Evolutionary conservation across 2,329 filamentous ascomycete species (phyloP).

Genomic region (Pezicula neosporulosa): DNA sequence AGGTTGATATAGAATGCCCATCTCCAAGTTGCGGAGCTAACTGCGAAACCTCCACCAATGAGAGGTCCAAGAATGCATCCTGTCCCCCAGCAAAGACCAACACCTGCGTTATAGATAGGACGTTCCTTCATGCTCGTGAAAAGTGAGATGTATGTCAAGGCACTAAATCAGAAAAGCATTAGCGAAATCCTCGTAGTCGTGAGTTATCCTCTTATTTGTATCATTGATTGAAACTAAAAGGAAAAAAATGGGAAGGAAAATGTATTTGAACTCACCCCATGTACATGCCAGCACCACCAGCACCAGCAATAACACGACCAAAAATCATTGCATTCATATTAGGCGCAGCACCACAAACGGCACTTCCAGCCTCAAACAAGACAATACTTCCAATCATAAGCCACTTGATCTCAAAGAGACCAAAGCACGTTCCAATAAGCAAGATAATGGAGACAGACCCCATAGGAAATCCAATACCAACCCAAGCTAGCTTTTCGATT

Average conservation of each 20-base stretch:
- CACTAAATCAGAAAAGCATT: not conserved
- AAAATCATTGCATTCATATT: conserved; percentile 39
- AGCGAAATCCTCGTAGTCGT: no score
- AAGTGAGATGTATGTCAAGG: conserved; percentile 13
- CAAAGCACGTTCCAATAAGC: conserved; percentile 18
- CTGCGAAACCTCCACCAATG: conserved; percentile 28
- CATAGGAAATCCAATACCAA: conserved; percentile 29
- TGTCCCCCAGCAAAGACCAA: conserved; percentile 15
- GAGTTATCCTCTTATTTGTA: no score
- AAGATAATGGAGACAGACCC: conserved; percentile 22
- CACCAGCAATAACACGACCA: conserved; percentile 38
- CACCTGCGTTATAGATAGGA: conserved; percentile 11
- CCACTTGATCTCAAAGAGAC: conserved; percentile 22
- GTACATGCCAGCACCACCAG: conserved; percentile 39
- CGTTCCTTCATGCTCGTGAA: conserved; percentile 9
- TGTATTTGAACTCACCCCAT: not conserved
- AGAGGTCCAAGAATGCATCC: conserved; percentile 17
- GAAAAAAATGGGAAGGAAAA: no score
- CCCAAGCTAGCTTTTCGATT: conserved; percentile 24
- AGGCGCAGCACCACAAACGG: conserved; percentile 25
- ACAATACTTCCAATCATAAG: conserved; percentile 16
- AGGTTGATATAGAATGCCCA: conserved; percentile 28
- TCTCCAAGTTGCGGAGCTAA: conserved; percentile 21
- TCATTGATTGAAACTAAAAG: no score
- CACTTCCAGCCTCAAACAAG: conserved; percentile 20